Base-by-base conservation (phyloP, 345 rosid species). In the Dipteronia dyeriana region DNA sequence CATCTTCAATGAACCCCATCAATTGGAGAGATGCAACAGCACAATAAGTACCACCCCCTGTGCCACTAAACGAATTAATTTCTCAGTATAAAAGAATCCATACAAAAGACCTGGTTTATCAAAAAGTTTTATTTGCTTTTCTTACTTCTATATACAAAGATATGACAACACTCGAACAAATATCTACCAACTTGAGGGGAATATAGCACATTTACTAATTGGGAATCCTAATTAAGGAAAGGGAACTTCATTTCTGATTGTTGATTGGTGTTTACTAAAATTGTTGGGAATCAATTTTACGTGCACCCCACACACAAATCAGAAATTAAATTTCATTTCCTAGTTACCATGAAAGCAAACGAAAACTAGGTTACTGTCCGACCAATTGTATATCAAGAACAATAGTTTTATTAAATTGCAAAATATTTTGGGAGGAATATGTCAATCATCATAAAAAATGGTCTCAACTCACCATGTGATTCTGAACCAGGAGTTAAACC, bases 11-110 rank as follows among this genome's bases (percentile, higher is more conserved):
- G 80, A 83, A 92, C 45, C 97, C 97, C 99, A 94, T 92, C 76
- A 95, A 78, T 38, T 72, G 85, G 75, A 95, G 98, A 69, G 97
- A 90, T 68, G 97, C 99, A 66, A 95, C 85, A 71, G 97, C 98
- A 85, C 99, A 93, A 86, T 86, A 95, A 6, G 97, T 90, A 76
- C 87, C 99, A 81, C 99, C 99, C 77, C 99, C 98, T 93, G 97
- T 81, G 77, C 84, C 88, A 79, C 91, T 86, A 90, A 75, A 66
- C 29, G 38, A 75, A 61, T 62, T 5, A 23, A 74, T n/a, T 14
- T 4, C 39, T 39, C 38, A 23, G 54, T 59, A 39, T 39, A 7
- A 59, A 43, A 9, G 53, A 62, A 23, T 74, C 67, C 57, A 60
- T 17, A 61, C 34, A 39, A 34, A 12, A 47, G 39, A 60, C 23